Percentiles rank a stretch among this genome's conserved stretches.
Evolutionary conservation across 768 basidiomycete genomes (phyloP).

Genomic region (Wakefieldia striispora): DNA sequence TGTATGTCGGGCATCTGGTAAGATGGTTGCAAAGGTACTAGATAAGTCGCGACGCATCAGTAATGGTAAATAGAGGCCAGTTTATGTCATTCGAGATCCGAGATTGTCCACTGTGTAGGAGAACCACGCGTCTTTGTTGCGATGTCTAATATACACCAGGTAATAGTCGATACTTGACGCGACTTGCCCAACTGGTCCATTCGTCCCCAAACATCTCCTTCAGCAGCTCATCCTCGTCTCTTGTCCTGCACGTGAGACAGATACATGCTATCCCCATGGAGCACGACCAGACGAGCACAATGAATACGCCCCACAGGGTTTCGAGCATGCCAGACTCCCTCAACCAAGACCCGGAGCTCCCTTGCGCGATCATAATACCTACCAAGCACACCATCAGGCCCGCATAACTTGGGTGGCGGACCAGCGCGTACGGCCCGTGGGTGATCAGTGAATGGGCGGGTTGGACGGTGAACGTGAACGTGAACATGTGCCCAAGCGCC

Average conservation of each 20-base stretch:
- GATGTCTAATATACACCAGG: background rate
- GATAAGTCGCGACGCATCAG: too few species aligned
- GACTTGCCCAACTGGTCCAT: conserved; percentile 2
- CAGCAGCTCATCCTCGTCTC: conserved; percentile 6
- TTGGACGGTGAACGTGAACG: background rate
- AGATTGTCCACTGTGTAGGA: too few species aligned
- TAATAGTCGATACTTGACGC: conserved; percentile 1
- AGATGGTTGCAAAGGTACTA: too few species aligned
- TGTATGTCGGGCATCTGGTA: conserved; percentile 5
- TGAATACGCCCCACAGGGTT: background rate
- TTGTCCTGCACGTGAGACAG: background rate
- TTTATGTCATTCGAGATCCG: too few species aligned
- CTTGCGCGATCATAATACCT: conserved; percentile 1
- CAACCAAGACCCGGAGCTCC: conserved; percentile 1
- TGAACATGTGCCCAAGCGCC: conserved; percentile 1
- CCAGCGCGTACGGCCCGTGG: background rate
- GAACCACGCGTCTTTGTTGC: too few species aligned
- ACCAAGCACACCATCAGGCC: background rate
- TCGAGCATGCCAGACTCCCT: conserved; percentile 4
- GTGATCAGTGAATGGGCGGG: background rate
- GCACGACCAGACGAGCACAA: background rate
- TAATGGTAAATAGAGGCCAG: too few species aligned
- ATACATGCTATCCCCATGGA: background rate
- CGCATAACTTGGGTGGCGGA: conserved; percentile 5
- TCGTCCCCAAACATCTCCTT: conserved; percentile 5